Evolutionary conservation across 1,284 basidiomycete species (phyloP).

Genomic region (Irpex sp.): DNA sequence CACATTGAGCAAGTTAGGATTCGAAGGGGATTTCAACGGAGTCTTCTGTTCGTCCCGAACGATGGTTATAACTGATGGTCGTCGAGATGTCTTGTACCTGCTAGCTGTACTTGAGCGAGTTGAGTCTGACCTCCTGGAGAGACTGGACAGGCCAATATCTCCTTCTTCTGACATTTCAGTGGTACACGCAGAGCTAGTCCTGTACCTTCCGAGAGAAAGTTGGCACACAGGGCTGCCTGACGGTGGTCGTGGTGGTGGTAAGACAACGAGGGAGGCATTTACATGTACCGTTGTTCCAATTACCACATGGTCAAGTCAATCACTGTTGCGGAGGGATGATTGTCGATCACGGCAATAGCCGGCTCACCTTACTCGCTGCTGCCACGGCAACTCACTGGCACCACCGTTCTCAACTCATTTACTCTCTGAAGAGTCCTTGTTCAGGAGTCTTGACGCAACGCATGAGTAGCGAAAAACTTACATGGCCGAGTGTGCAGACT

Average conservation of each 20-base stretch:
- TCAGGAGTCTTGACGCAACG: no score
- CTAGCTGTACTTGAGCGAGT: constrained; percentile 3
- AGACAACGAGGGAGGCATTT: neutral
- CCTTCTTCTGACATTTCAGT: constrained; percentile 22
- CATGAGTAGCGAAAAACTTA: no score
- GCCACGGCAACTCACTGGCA: no score
- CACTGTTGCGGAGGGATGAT: neutral
- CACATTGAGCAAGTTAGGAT: constrained; percentile 25
- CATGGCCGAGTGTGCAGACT: no score
- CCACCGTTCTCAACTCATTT: no score
- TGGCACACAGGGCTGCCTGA: neutral
- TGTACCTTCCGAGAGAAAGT: neutral
- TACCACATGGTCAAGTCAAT: neutral
- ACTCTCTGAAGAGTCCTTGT: no score
- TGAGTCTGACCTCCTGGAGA: constrained; percentile 19
- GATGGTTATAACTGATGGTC: constrained; percentile 12
- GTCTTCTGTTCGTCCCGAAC: constrained; percentile 10
- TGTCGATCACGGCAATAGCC: neutral
- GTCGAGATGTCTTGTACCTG: constrained; percentile 11
- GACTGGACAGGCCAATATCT: constrained; percentile 28
- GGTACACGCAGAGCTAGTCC: neutral
- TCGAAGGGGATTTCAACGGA: constrained; percentile 27
- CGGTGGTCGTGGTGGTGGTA: neutral
- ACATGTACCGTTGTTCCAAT: neutral
- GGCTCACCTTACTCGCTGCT: no score